Percentiles rank a stretch among this genome's conserved stretches.
Conservation (phyloP, 805 yeast species). For the Nakazawaea pomicola region DNA sequence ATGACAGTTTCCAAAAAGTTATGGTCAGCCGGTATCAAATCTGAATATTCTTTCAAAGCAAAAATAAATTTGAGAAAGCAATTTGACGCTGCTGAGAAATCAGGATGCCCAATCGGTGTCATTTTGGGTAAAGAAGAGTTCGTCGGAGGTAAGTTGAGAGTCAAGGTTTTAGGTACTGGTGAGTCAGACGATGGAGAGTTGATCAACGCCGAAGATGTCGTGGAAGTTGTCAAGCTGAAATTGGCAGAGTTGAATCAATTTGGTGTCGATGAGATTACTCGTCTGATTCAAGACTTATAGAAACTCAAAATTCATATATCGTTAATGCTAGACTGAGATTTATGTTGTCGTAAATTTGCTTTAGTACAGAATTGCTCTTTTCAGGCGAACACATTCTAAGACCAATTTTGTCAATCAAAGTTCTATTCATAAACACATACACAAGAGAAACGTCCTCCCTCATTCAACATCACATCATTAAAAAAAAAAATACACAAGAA, state of each 20-base stretch:
- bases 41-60: constrained; percentile 88
- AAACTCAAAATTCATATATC: no score
- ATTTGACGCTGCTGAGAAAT: constrained; percentile 94
- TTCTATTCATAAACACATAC: not conserved
- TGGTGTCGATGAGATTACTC: constrained; percentile 61
- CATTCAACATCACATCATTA: constrained; percentile 2
- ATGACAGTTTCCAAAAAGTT: constrained; percentile 77
- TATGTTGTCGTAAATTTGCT: no score
- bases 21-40: constrained; percentile 86
- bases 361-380: not conserved
- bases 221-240: constrained; percentile 37
- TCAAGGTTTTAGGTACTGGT: constrained; percentile 86
- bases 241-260: constrained; percentile 35
- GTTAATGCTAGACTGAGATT: no score
- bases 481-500: not conserved
- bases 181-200: constrained; percentile 84
- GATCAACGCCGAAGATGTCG: constrained; percentile 56
- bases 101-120: constrained; percentile 87
- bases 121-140: constrained; percentile 95
- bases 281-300: constrained; percentile 54
- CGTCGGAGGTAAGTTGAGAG: constrained; percentile 73
- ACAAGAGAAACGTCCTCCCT: not conserved
- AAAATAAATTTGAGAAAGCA: constrained; percentile 95
- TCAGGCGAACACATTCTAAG: no score
- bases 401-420: no score